Evolutionary conservation across 2,329 filamentous ascomycete species (phyloP).

Genomic region (Magnaporthiopsis rhizophila): DNA sequence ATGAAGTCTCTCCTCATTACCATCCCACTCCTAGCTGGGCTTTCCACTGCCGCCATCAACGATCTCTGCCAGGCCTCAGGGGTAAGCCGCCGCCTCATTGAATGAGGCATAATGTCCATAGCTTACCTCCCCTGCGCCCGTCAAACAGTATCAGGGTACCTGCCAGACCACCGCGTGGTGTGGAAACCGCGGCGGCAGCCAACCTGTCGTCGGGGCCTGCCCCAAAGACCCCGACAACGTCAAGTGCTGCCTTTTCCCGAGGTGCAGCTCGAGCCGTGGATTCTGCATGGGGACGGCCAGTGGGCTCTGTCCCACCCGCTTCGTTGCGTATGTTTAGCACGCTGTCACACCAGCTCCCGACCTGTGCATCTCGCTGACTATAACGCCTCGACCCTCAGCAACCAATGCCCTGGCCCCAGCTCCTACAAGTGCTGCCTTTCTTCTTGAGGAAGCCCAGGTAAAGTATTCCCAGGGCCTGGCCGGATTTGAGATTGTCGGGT

Average conservation of each 20-base stretch:
- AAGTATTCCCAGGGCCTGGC: too few species aligned
- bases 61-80: neutral
- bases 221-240: constrained; percentile 1
- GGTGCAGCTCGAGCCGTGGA: neutral
- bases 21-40: neutral
- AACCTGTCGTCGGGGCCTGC: neutral
- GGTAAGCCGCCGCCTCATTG: neutral
- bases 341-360: neutral
- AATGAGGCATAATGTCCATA: neutral
- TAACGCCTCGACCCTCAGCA: neutral
- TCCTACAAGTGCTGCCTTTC: neutral
- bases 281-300: neutral
- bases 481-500: too few species aligned
- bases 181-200: neutral
- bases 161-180: constrained; percentile 1
- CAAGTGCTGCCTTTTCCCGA: neutral
- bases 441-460: too few species aligned
- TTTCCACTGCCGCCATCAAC: neutral
- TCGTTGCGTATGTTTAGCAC: neutral
- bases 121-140: neutral
- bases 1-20: neutral
- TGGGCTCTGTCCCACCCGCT: neutral
- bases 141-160: neutral
- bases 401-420: neutral
- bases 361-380: neutral